These are phyloP conservation scores for Corchorus olitorius DNA, from an alignment of 345 rosid genomes.

Conservation along the genomic window DNA sequence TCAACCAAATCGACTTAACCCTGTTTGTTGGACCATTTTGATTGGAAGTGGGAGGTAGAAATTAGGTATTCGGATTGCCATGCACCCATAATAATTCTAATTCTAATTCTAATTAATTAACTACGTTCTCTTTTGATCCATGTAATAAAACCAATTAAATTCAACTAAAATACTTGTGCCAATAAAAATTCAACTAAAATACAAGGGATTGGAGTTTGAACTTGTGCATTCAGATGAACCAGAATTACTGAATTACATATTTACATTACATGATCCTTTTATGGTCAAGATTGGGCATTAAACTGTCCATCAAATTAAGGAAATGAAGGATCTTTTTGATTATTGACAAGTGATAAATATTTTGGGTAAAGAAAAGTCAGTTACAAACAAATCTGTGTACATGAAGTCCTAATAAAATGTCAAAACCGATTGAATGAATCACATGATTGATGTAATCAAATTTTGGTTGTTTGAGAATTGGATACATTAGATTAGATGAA, in stretches of 20 bases:
- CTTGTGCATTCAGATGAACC: background rate
- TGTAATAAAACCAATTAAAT: too few species aligned
- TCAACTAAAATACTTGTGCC: too few species aligned
- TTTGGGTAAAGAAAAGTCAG: background rate
- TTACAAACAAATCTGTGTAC: background rate
- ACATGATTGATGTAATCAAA: background rate
- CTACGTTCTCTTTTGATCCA: too few species aligned
- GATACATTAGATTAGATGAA: background rate
- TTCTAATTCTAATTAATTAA: too few species aligned
- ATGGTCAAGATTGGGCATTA: background rate
- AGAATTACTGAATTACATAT: too few species aligned
- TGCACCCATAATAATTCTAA: too few species aligned
- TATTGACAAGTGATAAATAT: background rate
- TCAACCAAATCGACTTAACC: too few species aligned
- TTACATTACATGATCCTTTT: background rate
- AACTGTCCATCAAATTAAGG: background rate
- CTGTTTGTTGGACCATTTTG: too few species aligned
- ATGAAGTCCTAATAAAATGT: background rate
- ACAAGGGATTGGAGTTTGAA: background rate
- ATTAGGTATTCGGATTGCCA: too few species aligned
- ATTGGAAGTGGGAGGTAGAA: too few species aligned
- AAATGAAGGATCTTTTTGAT: background rate
- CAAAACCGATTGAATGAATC: background rate
- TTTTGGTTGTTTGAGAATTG: background rate
- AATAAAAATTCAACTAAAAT: too few species aligned